Base-by-base conservation (phyloP, 2,329 filamentous ascomycete genomes). In the Fusarium bactridioides region DNA sequence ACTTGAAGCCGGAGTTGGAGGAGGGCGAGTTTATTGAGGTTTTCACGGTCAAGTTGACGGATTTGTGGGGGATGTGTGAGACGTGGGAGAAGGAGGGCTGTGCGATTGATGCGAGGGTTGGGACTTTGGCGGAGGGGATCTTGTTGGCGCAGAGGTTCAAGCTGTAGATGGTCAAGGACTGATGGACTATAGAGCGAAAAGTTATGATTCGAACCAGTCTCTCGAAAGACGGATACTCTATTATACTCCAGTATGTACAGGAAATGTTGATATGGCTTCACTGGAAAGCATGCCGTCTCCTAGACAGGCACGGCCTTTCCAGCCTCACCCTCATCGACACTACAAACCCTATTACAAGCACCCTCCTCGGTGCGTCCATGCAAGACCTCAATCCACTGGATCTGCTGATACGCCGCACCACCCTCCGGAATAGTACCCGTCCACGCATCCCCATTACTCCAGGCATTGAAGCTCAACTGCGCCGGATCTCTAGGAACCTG, bases 1-100 rank as follows among this genome's bases (percentile, higher is more conserved):
- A 92, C 59, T 89, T 89, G 3, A 86, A 90, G 79, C 90, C 93
- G 0, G 83, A 92, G 78, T 85, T 95, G 11, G 93, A 95, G 78
- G 93, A 94, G 31, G 91, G 90, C 70, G 93, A 95, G 82, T 95
- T 94, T 78, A 95, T 95, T 77, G 92, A 95, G 79, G 91, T 91
- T 38, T 95, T 95, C 76, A 89, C 88, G 13, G 86, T 94, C 12
- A 91, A 90, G 10, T 78, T 95, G 47, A 83, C 81, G 25, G 83
- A 86, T 19, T 80, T 95, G 43, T 94, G 91, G 83, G 86, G 86
- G 0, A 90, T 92, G 78, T 91, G 91, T 78, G 89, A 89, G 79
- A 86, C 80, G 71, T 84, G 94, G 3, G 92, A 94, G 78, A 83
- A 83, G 5, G 84, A 94, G 71, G 93, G 93, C 0, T 94, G 89